phyloP scores from a whole-genome alignment of 1,139 yeast species.

The Cylindricascospora bacillispora region DNA sequence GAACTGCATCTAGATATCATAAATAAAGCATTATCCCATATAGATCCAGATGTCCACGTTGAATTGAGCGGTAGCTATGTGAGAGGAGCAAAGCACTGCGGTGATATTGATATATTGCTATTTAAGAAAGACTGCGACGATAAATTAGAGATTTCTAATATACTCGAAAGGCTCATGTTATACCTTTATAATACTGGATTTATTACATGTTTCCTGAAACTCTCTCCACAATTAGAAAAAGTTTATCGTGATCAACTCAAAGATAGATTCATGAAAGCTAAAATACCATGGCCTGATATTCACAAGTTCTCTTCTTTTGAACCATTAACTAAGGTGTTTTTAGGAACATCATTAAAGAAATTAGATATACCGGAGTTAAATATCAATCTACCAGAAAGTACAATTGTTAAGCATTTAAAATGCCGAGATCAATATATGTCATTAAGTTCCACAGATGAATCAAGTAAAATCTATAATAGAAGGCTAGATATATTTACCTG shows the following conservation, averaged over 20 bases:
- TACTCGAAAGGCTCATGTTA: conserved; percentile 24
- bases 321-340: conserved; percentile 23
- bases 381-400: conserved; percentile 6
- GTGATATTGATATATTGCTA: conserved; percentile 49
- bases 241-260: conserved; percentile 8
- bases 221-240: conserved; percentile 10
- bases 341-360: conserved; percentile 22
- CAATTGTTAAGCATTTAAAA: neutral
- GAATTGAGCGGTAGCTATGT: conserved; percentile 46
- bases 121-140: conserved; percentile 30
- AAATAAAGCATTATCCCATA: conserved; percentile 19
- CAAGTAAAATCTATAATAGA: conserved; percentile 30
- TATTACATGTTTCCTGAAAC: conserved; percentile 19
- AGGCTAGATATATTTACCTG: conserved; percentile 44
- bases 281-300: conserved; percentile 1
- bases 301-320: conserved; percentile 6
- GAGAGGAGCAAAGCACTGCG: conserved; percentile 37
- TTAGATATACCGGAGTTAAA: conserved; percentile 9
- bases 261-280: conserved; percentile 7
- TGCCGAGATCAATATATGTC: conserved; percentile 15
- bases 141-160: conserved; percentile 19
- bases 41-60: conserved; percentile 31
- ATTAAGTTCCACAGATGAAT: conserved; percentile 7
- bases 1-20: conserved; percentile 31
- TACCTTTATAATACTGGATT: conserved; percentile 22